phyloP scores from a whole-genome alignment of 345 rosid species.

The Anacardium occidentale region DNA sequence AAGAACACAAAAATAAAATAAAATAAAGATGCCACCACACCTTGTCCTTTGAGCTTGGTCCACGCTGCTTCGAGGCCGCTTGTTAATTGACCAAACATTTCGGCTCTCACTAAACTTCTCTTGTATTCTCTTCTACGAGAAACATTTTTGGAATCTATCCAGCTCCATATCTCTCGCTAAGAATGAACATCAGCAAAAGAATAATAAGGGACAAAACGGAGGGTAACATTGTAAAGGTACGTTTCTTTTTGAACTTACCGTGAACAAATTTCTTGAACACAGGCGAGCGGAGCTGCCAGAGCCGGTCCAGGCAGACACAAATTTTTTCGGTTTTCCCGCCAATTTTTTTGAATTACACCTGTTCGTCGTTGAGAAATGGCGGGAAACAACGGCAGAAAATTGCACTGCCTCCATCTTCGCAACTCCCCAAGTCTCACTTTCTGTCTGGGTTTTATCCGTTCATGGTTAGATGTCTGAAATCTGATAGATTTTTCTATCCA shows the following conservation, averaged over 20 bases:
- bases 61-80: conserved; percentile 97
- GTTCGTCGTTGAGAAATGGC: conserved; percentile 39
- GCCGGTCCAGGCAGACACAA: conserved; percentile 47
- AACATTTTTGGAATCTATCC: conserved; percentile 52
- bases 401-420: conserved; percentile 57
- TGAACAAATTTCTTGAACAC: conserved; percentile 48
- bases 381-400: conserved; percentile 44
- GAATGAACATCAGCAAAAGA: conserved; percentile 12
- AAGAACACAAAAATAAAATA: background rate
- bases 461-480: conserved; percentile 7
- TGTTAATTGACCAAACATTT: conserved; percentile 93
- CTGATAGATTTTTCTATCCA: conserved; percentile 16
- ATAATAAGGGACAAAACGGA: conserved; percentile 1
- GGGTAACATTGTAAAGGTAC: background rate
- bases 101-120: conserved; percentile 62
- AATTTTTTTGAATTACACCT: conserved; percentile 22
- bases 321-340: conserved; percentile 25
- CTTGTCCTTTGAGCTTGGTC: conserved; percentile 97
- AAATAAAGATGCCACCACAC: conserved; percentile 28
- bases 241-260: conserved; percentile 42
- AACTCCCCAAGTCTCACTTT: background rate
- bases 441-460: conserved; percentile 5
- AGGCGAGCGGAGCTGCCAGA: conserved; percentile 42
- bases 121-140: conserved; percentile 38
- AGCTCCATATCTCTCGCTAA: conserved; percentile 66